These are phyloP conservation scores for Starmerella geochares DNA, from an alignment of 805 yeast species.

Conservation along the genomic window DNA sequence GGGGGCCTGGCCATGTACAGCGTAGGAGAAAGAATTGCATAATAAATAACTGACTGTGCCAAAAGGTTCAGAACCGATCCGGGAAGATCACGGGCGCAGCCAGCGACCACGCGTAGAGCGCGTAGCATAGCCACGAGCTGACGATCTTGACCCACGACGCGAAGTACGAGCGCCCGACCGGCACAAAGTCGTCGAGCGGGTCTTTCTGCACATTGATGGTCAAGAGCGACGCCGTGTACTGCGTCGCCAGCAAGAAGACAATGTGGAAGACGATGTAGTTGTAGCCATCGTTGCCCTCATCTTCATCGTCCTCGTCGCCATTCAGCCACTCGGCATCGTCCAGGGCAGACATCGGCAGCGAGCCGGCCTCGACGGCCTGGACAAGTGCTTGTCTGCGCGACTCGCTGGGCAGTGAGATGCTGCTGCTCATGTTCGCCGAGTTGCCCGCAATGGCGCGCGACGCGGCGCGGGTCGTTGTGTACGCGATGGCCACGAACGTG, in stretches of 20 bases:
- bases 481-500: conserved; percentile 90
- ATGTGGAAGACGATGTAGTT: conserved; percentile 57
- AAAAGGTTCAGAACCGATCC: conserved; percentile 52
- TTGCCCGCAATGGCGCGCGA: conserved; percentile 46
- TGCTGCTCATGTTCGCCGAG: conserved; percentile 35
- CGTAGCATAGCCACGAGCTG: conserved; percentile 85
- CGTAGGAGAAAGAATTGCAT: too few species aligned
- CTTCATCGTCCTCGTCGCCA: conserved; percentile 33
- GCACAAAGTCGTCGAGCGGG: conserved; percentile 78
- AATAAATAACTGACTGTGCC: not conserved
- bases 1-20: too few species aligned
- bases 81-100: conserved; percentile 86
- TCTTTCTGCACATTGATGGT: conserved; percentile 85
- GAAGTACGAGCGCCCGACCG: conserved; percentile 94
- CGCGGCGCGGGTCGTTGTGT: conserved; percentile 92
- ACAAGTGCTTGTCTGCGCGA: conserved; percentile 68
- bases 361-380: conserved; percentile 94
- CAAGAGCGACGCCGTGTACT: conserved; percentile 85
- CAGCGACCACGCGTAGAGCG: conserved; percentile 79
- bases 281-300: conserved; percentile 22
- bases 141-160: conserved; percentile 89
- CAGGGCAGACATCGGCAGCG: conserved; percentile 85
- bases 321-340: conserved; percentile 57
- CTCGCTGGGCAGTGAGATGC: conserved; percentile 12
- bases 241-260: conserved; percentile 89